Base-by-base conservation (phyloP, 768 basidiomycete genomes). In the Termitomyces sp. region DNA sequence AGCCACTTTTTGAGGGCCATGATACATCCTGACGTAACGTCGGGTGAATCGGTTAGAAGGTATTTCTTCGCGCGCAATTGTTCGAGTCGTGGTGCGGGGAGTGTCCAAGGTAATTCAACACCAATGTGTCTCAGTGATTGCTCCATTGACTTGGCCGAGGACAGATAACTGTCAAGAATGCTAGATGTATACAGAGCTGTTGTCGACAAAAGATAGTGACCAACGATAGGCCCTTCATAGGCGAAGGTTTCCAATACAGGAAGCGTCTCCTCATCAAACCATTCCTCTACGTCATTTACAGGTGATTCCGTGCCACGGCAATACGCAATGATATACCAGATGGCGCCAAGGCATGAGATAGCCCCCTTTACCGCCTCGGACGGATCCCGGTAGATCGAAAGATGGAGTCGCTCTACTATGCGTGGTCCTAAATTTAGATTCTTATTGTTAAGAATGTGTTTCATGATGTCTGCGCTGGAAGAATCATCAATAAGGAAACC, bases 251-350 rank as follows among this genome's bases (percentile, higher is more conserved):
- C 62, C 13, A 65, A 56, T 3, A 66, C 40, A 9, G 62, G 65
- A 24, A 63, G 40, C 12, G 57, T 60, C 48, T 63, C 62, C 22
- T 63, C 59, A 42, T 63, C 20, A n/a, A 65, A 63, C 65, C 62
- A 65, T 13, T 54, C 44, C 35, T 58, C 53, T 38, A 60, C 38
- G 32, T 57, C 61, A 49, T 52, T 39, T 8, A 33, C 32, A 1
- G 58, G 42, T 8, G 33, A 24, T 22, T 39, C 54, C 12, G n/a
- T 22, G 16, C 38, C 11, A 36, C 57, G 55, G 33, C 62, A 66
- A 35, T 63, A 58, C n/a, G 57, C 53, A 18, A 61, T 24, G 3
- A 66, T 35, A 44, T 57, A 51, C 65, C 65, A 66, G 46, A 63
- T 58, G 39, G 65, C 54, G n/a, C 32, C 42, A 18, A 63, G 57